Percentiles rank a stretch among this genome's conserved stretches.
Evolutionary conservation across 108 stramenopile genomes (phyloP).

Genomic region (Schizochytrium sp.): DNA sequence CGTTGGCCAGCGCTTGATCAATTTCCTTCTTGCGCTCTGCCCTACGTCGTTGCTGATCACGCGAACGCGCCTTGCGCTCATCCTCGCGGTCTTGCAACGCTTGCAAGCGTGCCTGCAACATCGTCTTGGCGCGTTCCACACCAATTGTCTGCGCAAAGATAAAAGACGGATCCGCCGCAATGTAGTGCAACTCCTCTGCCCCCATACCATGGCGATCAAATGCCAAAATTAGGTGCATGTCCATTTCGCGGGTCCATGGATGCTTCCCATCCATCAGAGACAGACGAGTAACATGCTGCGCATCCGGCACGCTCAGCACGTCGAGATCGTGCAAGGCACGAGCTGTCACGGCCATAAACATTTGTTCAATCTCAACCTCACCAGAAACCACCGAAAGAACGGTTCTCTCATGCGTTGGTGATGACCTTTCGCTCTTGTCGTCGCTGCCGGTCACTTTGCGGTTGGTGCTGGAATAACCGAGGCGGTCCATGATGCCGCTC

Average conservation of each 20-base stretch:
- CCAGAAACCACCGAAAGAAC: neutral
- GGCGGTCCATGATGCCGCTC: neutral
- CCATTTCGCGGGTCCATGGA: constrained; percentile 1
- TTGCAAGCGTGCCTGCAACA: neutral
- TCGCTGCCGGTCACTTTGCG: too few relatives aligned
- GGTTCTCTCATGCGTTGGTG: neutral
- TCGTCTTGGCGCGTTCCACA: neutral
- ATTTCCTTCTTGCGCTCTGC: neutral
- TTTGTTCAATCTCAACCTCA: neutral
- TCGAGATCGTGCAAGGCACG: neutral
- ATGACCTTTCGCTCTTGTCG: too few relatives aligned
- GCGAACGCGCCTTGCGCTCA: neutral
- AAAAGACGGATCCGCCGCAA: neutral
- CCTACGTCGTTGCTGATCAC: neutral
- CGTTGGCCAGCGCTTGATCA: neutral
- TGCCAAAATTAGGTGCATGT: neutral
- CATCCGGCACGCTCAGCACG: neutral
- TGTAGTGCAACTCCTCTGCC: neutral
- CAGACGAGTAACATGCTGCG: neutral
- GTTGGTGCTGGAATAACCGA: neutral
- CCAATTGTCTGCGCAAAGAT: neutral
- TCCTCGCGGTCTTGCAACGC: neutral
- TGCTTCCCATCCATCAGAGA: neutral
- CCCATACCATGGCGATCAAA: neutral
- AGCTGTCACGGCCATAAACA: neutral